Conservation (phyloP, 164 flowering plant species). For the Santalum album region DNA sequence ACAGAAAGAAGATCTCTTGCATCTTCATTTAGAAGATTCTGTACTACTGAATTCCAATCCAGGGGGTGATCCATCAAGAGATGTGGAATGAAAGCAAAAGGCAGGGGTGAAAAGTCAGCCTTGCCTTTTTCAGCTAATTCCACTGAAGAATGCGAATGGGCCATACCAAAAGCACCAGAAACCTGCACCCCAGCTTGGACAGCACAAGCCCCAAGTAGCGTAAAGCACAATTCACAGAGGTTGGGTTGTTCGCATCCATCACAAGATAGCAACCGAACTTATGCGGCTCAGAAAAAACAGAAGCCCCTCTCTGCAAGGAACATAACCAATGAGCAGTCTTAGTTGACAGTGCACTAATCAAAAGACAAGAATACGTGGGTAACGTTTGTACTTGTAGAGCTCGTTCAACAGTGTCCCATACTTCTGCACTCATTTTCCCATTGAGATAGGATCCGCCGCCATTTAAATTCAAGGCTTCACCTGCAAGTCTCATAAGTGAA, state of each 20-base stretch:
- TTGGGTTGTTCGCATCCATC: conserved; percentile 42
- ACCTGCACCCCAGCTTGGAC: conserved; percentile 80
- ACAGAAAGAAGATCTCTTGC: conserved; percentile 34
- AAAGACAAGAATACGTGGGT: neutral
- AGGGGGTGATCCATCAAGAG: conserved; percentile 23
- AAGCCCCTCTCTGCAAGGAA: conserved; percentile 55
- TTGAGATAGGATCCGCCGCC: conserved; percentile 25
- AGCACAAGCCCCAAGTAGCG: conserved; percentile 92
- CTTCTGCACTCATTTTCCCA: conserved; percentile 55
- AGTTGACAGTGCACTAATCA: conserved; percentile 3
- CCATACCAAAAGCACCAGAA: conserved; percentile 61
- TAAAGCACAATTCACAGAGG: conserved; percentile 52
- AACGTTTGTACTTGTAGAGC: conserved; percentile 43
- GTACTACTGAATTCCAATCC: conserved; percentile 48
- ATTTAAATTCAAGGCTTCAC: conserved; percentile 46
- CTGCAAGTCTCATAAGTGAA: conserved; percentile 64
- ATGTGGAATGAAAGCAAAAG: conserved; percentile 51
- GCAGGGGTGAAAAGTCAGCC: conserved; percentile 55
- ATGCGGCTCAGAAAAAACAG: conserved; percentile 44
- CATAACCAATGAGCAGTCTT: conserved; percentile 7
- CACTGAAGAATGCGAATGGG: conserved; percentile 18
- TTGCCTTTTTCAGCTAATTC: conserved; percentile 22
- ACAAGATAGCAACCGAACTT: conserved; percentile 65
- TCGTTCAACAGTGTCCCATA: conserved; percentile 62
- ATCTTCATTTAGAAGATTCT: conserved; percentile 20